Evolutionary conservation across 768 basidiomycete species (phyloP), one percentile per base, ranked within the genome.

Genomic region (Mycena pura): DNA sequence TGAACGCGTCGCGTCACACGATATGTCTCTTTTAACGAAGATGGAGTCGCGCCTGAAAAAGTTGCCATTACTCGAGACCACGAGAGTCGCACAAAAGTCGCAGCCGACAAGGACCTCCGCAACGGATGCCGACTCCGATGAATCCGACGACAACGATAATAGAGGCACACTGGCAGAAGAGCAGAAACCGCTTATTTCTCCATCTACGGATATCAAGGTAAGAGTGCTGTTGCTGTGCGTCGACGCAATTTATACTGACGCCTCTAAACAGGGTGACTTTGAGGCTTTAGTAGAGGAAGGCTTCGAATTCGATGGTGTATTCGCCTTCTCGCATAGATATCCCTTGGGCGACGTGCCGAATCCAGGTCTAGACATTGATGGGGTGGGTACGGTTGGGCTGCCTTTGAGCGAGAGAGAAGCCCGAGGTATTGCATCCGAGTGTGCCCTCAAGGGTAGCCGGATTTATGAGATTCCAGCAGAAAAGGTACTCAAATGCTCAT

Each of bases 361-460:
- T 40, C 63, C 63, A 4, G 59, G 57, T 39, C 46, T 64, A 6
- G n/a, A 48, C 19, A 13, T 64, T 31, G 46, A 60, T 14, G 63
- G 57, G 8, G 17, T 64, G 1, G 63, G 63, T 1, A 24, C 39
- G 2, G 32, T 64, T 5, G 63, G 63, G 7, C 22, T 60, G 6
- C 63, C 63, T 1, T 27, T 64, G 6, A 32, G 40, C 24, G 34
- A 45, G 15, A 29, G 62, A 17, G 62, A 64, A 5, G 57, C 62
- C 0, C 55, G 25, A 24, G 56, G 55, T 6, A 68, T 81, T 25
- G 75, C 75, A 25, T 48, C 64, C 1, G 41, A 46, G 8, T 38
- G 7, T n/a, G 27, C 14, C 10, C n/a, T 25, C 28, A 24, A n/a
- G 22, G n/a, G 21, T 21, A 50, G 41, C 6, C 59, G 58, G 14